Evolutionary conservation across 2,329 filamentous ascomycete genomes (phyloP).

Genomic region (Hypoxylon sp.): DNA sequence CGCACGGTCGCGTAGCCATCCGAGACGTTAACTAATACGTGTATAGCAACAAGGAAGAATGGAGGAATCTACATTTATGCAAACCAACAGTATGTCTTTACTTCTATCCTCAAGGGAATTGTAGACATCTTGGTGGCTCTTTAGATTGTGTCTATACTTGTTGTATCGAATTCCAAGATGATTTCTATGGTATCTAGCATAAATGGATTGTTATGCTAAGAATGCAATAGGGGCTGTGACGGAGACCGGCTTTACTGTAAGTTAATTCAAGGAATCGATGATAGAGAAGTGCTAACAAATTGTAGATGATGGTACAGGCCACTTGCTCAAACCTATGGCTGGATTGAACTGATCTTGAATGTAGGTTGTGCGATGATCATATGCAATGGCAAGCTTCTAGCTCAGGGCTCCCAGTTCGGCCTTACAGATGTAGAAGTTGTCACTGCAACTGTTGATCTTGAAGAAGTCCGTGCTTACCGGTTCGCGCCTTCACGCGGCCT

Average conservation of each 20-base stretch:
- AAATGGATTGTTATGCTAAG: neutral
- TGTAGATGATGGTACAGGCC: slow-evolving; percentile 3
- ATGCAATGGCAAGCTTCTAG: slow-evolving; percentile 74
- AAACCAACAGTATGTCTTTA: slow-evolving; percentile 63
- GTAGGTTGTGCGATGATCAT: slow-evolving; percentile 70
- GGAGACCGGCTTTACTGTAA: slow-evolving; percentile 65
- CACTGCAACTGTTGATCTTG: slow-evolving; percentile 76
- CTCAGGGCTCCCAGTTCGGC: slow-evolving; percentile 76
- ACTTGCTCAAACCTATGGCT: neutral
- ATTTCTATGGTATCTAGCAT: neutral
- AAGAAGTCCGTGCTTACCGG: slow-evolving; percentile 76
- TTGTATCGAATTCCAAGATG: slow-evolving; percentile 37
- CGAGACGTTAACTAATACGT: neutral
- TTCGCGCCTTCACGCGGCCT: slow-evolving; percentile 69
- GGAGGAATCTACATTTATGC: slow-evolving; percentile 67
- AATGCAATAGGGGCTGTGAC: slow-evolving; percentile 62
- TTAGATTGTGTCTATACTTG: neutral
- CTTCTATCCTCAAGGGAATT: neutral
- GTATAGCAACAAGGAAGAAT: slow-evolving; percentile 3
- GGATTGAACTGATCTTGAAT: neutral
- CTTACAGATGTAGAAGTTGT: slow-evolving; percentile 76
- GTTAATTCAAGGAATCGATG: neutral
- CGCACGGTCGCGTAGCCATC: neutral
- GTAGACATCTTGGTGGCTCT: neutral
- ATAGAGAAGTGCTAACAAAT: neutral